Evolutionary conservation across 208 protist species (phyloP).

Genomic region (Leptomonas pyrrhocoris): DNA sequence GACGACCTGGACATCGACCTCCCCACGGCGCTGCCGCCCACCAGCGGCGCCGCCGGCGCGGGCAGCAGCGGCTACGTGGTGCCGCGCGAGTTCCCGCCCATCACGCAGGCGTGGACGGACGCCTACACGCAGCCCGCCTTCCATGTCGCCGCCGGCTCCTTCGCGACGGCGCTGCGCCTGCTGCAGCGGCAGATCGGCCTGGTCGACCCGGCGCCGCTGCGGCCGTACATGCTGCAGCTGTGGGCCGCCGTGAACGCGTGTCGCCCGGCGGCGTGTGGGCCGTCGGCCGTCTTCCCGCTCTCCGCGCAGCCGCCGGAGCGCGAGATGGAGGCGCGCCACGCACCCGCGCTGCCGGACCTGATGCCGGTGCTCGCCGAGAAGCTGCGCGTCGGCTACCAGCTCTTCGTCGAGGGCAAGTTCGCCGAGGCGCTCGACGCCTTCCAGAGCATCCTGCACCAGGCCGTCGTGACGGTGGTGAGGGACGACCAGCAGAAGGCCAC

Average conservation of each 20-base stretch:
- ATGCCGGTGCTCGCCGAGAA: constrained; percentile 72
- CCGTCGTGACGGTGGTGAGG: constrained; percentile 82
- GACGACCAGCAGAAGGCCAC: constrained; percentile 55
- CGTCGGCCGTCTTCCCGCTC: constrained; percentile 48
- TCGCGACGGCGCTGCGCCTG: constrained; percentile 92
- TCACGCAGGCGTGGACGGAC: constrained; percentile 82
- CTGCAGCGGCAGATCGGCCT: constrained; percentile 92
- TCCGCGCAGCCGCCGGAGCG: constrained; percentile 41
- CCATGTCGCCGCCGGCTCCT: constrained; percentile 96
- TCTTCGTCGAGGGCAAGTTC: constrained; percentile 93
- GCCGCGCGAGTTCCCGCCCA: constrained; percentile 56
- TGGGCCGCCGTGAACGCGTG: constrained; percentile 76
- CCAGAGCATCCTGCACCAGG: constrained; percentile 72
- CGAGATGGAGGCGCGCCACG: constrained; percentile 40
- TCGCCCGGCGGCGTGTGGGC: constrained; percentile 41
- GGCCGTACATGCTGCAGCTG: constrained; percentile 86
- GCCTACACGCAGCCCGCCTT: constrained; percentile 87
- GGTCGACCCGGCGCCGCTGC: constrained; percentile 89
- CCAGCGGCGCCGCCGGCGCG: constrained; percentile 8
- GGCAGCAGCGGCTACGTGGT: constrained; percentile 37
- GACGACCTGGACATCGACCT: constrained; percentile 83
- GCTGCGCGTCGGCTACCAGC: constrained; percentile 78
- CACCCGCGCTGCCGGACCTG: constrained; percentile 58
- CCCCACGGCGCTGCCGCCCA: constrained; percentile 20
- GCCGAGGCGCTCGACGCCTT: constrained; percentile 85